Base-by-base conservation (phyloP, 306 rosid genomes). In the Cucurbita argyrosperma region DNA sequence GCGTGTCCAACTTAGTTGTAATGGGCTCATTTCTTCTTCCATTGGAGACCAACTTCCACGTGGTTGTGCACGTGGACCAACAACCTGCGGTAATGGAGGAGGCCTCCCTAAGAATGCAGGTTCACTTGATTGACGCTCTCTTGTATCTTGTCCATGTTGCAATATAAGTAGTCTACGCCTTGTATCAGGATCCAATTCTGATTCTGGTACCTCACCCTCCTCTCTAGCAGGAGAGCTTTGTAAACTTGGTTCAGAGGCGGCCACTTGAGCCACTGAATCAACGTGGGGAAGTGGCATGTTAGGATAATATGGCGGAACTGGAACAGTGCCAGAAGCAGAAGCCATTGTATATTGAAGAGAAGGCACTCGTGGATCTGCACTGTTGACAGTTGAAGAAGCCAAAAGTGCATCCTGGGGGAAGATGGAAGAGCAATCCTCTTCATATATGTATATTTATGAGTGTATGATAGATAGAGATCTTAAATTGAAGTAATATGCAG, bases 201-300 rank as follows among this genome's bases (percentile, higher is more conserved):
- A 95, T 85, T 95, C 99, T 50, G 96, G 96, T 38, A 95, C 99
- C 83, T 95, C 99, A 15, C 99, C 99, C 84, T 95, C 99, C 84
- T 95, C 99, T 84, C 99, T 88, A 76, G 97, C 96, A 11, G 99
- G 99, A 83, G 99, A 95, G 76, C 86, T 76, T 26, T 91, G 97
- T 87, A 89, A 79, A 80, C 89, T 87, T 80, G 88, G 79, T 80
- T 94, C 99, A 38, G 80, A 54, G 77, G 90, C 74, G 77, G 85
- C 80, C 79, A 82, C 79, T 74, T 83, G 96, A 77, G 78, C 83
- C 64, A 83, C 74, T 74, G 96, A 83, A 79, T 91, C 91, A 50
- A 80, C 90, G 46, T 81, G 92, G 77, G 92, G 82, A 68, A 81
- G 80, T 84, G 85, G 96, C 73, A 86, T 52, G 74, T 77, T 90